Evolutionary conservation across 208 protist genomes (phyloP), one percentile per base, ranked within the genome.

Genomic region (Trypanosoma platydactyli): DNA sequence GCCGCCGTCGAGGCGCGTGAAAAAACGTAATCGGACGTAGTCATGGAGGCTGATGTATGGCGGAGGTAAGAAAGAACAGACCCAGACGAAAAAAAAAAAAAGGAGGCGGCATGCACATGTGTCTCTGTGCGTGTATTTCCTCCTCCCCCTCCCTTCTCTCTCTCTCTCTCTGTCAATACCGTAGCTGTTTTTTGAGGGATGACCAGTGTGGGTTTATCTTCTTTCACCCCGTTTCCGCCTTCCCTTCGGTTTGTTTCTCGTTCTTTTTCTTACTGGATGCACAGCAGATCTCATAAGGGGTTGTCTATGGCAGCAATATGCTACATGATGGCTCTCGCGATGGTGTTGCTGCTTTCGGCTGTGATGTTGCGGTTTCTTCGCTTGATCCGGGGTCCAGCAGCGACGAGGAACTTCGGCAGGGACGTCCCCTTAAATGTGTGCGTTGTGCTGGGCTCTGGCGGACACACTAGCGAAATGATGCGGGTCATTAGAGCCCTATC

Each of bases 391-490:
- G 29, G 46, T 18, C 49, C 40, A 20, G 61, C 59, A 4, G 38
- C 54, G 20, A 45, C 54, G n/a, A 42, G 22, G 5, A 35, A 25
- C 33, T 61, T 52, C 20, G 24, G 33, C 25, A 38, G 20, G 12
- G 42, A 56, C 27, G 20, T 49, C 15, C 61, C 65, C 29, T 68
- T 89, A 48, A 82, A 71, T 58, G 78, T 95, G 3, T 77, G 83
- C 53, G 83, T 93, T 15, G 90, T 97, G 22, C 74, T 97, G 29
- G 93, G 93, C 49, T 95, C 90, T 59, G 93, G 93, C 29, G 93
- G 93, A 18, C 93, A 97, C 79, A 97, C 93, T 2, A 91, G 82
- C 46, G 93, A 97, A 64, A 97, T 97, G 93, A 74, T 97, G 74
- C 82, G 89, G 48, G 46, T 65, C 38, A 77, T 97, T 46, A 61